Conservation (phyloP, 2,329 filamentous ascomycete species). For the Arachnomyces sp. region DNA sequence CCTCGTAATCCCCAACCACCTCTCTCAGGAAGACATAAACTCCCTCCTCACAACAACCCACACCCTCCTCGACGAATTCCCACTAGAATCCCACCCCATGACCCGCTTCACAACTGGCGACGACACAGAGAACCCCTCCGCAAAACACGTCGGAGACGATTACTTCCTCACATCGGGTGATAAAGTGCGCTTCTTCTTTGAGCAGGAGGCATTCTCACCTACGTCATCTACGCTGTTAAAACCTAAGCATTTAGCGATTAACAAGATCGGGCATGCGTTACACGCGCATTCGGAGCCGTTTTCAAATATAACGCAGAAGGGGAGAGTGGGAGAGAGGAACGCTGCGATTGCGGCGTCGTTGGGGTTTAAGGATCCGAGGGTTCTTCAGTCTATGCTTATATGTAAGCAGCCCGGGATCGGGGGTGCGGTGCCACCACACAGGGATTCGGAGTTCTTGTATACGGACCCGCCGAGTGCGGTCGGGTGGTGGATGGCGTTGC, state of each 20-base stretch:
- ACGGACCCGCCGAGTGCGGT: conserved; percentile 82
- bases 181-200: conserved; percentile 94
- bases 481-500: conserved; percentile 94
- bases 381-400: conserved; percentile 93
- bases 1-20: conserved; percentile 72
- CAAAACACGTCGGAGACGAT: conserved; percentile 75
- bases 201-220: conserved; percentile 71
- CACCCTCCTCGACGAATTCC: conserved; percentile 64
- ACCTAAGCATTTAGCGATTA: conserved; percentile 77
- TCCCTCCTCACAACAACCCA: conserved; percentile 67
- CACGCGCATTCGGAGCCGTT: conserved; percentile 63
- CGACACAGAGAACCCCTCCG: conserved; percentile 36
- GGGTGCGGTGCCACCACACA: conserved; percentile 80
- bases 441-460: conserved; percentile 88
- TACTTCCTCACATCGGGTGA: conserved; percentile 89
- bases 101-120: conserved; percentile 87
- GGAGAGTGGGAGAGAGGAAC: conserved; percentile 35
- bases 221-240: conserved; percentile 56
- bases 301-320: conserved; percentile 45
- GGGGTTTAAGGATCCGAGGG: conserved; percentile 65
- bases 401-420: conserved; percentile 98
- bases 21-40: conserved; percentile 56
- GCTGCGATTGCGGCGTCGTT: conserved; percentile 60
- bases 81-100: conserved; percentile 77
- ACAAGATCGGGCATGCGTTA: conserved; percentile 76